Base-by-base conservation (phyloP, 768 basidiomycete species). In the Tylopilus balloui region DNA sequence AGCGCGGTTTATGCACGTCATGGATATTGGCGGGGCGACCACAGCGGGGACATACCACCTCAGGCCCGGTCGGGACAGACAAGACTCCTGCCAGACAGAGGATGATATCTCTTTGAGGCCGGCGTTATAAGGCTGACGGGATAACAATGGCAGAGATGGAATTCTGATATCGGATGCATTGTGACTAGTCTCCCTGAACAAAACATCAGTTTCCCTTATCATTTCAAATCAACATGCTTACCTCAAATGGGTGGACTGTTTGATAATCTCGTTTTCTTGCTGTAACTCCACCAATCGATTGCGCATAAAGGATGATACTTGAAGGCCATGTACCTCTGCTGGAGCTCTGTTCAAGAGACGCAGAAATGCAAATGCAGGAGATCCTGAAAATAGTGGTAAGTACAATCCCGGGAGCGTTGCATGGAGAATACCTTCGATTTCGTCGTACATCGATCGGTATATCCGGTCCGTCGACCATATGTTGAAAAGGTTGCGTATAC, bases 381-480 rank as follows among this genome's bases (percentile, higher is more conserved):
- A 73, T 0, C 79, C 81, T 65, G 66, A 47, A 71, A 63, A 70
- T 25, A 12, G 28, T 15, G 17, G 17, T 52, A 28, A 54, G 47
- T 25, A 17, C 15, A 27, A 27, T 38, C n/a, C 31, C 15, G 10
- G 37, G 15, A 27, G 13, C 7, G 21, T 23, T 31, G 20, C 44
- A 35, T 45, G 20, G 5, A 78, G 54, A 48, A 23, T 60, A 87
- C 88, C 74, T 64, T 80, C 68, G 31, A 67, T 40, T 39, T 67
- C 72, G n/a, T 84, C 75, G 38, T 78, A 72, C 17, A 91, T 62
- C 5, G 91, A 92, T 29, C 68, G 72, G 50, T 84, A 73, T 35
- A 97, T 84, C 78, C 86, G 81, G 55, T 91, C 88, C 0, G 85
- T 77, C 1, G 83, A 77, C 95, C 96, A 99, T 48, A 99, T 94